Base-by-base conservation (phyloP, 2,329 filamentous ascomycete species). In the Leptodontidium sp. region DNA sequence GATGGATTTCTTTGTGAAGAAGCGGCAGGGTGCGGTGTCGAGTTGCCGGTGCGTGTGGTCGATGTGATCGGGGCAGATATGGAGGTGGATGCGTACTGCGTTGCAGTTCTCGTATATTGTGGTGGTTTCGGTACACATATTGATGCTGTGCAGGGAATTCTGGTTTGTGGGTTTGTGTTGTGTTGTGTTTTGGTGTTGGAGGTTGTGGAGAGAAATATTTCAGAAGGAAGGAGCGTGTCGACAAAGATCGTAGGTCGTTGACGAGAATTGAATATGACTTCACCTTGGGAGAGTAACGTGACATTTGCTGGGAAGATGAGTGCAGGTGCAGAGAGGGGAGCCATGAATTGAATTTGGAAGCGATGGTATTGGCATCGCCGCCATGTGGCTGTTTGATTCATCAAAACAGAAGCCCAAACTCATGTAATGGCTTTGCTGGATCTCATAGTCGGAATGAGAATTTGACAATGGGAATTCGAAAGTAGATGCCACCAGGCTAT, bases 41-140 rank as follows among this genome's bases (percentile, higher is more conserved):
- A 69, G 21, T 21, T 69, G 65, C 26, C 9, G 43, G 53, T 45
- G 58, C 1, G 70, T 71, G 59, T 71, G 67, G 4, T 66, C 65
- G 55, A 71, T 61, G 24, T 69, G 65, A 2, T 17, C 14, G 12
- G 38, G 24, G 59, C 65, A 71, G 32, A 68, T 12, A 2, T 40
- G 12, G 45, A 53, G 47, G 50, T 66, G 55, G 21, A 55, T 21
- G 17, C 49, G 45, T 9, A 61, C 57, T 6, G 64, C 55, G 2
- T 11, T 14, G 40, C 64, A 66, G 47, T 43, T 61, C 2, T 15
- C n/a, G 35, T 66, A 66, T 35, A 11, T 43, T 4, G 64, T 66
- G 32, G 47, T 61, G 32, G 57, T 61, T 45, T 66, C 57, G 35
- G 29, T 8, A 47, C 64, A 66, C 64, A 66, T 66, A 1, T 53